Percentiles rank a stretch among this genome's conserved stretches.
phyloP scores from a whole-genome alignment of 177 flowering plant species.

The Tripterygium wilfordii region DNA sequence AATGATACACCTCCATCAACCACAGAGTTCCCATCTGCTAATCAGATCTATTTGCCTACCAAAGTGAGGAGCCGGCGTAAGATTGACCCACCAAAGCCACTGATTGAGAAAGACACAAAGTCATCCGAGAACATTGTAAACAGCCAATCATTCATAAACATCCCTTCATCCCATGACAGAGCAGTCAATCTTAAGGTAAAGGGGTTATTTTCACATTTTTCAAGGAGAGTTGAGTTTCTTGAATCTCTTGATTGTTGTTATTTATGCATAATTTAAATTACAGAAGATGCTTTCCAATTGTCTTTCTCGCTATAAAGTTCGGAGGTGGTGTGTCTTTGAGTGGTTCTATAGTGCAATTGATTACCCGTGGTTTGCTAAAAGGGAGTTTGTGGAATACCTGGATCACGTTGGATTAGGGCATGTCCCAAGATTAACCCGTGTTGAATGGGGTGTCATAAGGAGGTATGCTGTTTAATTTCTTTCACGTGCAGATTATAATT shows the following conservation, averaged over 20 bases:
- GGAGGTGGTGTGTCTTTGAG: constrained; percentile 89
- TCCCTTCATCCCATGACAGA: constrained; percentile 23
- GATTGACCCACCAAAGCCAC: constrained; percentile 28
- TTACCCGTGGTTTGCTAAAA: constrained; percentile 96
- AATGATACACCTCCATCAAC: constrained; percentile 35
- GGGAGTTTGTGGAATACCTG: constrained; percentile 93
- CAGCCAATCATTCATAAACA: constrained; percentile 19
- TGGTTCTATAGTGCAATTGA: constrained; percentile 99
- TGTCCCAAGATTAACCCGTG: constrained; percentile 89
- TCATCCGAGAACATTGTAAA: constrained; percentile 25
- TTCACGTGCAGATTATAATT: background rate
- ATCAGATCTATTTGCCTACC: constrained; percentile 43
- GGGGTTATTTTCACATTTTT: background rate
- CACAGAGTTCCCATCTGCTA: constrained; percentile 24
- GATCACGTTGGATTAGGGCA: constrained; percentile 91
- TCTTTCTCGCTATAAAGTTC: constrained; percentile 38
- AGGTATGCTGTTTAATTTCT: constrained; percentile 38
- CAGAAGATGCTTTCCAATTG: constrained; percentile 68
- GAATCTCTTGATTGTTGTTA: background rate
- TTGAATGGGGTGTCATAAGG: constrained; percentile 98
- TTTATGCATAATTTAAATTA: constrained; percentile 5
- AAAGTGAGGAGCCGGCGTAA: constrained; percentile 73
- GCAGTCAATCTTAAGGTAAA: constrained; percentile 43
- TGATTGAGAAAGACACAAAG: constrained; percentile 26
- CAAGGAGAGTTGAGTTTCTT: background rate